Base-by-base conservation (phyloP, 108 stramenopile species). In the Nannochloropsis salina region DNA sequence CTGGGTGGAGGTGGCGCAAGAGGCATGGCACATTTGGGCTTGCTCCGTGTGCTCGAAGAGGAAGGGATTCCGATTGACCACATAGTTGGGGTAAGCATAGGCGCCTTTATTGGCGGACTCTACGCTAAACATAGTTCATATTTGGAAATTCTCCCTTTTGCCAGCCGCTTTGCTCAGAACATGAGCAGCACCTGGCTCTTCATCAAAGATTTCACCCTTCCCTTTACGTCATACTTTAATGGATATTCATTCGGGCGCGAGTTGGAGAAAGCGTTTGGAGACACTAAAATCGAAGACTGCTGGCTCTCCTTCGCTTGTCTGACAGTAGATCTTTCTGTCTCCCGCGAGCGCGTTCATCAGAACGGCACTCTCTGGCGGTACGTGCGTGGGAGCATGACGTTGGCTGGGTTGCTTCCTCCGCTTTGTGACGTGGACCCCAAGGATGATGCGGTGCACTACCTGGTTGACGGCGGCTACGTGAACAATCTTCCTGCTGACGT, bases 391-490 rank as follows among this genome's bases (percentile, higher is more conserved):
- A 90, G 89, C 1, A 94, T 94, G 93, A 85, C 86, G 80, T 91
- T 94, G 9, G 51, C 90, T 47, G 92, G 93, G 42, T 93, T 92
- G 82, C 86, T 94, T 21, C 93, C 93, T 40, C 93, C 93, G 3
- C 83, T 94, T 9, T 85, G 92, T 18, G 92, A 92, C 88, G 82
- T 91, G 61, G 88, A 89, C 8, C 45, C 83, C 3, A 83, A 43
- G 21, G 41, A 44, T 15, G 44, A 79, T 20, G 43, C 44, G 21
- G 41, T 83, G 44, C 85, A 88, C 83, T 80, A 92, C 80, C 89
- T 93, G 9, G 90, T 93, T 9, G 93, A 94, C 82, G 93, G 93
- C 20, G 93, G 91, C 8, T 94, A 94, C 89, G 89, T 92, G 88
- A 93, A 93, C 87, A 82, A 88, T 21, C 41, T 92, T 18, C 93